Base-by-base conservation (phyloP, 371 early-diverging fungal genomes). In the Parasitella parasitica region DNA sequence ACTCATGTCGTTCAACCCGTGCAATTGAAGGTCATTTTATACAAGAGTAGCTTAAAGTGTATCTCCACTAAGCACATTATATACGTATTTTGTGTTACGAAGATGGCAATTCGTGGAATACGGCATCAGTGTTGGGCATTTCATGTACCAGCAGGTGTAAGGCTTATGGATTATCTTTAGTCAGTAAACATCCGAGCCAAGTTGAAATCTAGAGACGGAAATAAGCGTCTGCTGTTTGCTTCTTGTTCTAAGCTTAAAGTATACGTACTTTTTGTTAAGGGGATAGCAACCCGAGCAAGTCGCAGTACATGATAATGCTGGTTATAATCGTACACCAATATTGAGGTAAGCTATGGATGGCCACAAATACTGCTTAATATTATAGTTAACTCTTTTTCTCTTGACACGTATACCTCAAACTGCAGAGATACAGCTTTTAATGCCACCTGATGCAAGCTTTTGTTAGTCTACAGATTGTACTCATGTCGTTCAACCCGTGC, bases 131-230 rank as follows among this genome's bases (percentile, higher is more conserved):
- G 9, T 24, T 8, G 57, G 34, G 48, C 46, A 46, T 48, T 24
- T 35, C 38, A 63, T 63, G 63, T 52, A 64, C 64, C 64, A 64
- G 54, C 48, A 64, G 54, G 0, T 64, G 59, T 64, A 64, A 58
- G 58, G 37, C 49, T 64, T 64, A 64, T 53, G 58, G 64, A 58
- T 26, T 34, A 36, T 36, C 64, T 64, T 64, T 58, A 48, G 64
- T 30, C 37, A 36, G 58, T 64, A 58, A n/a, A 53, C 58, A 64
- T 24, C 54, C 37, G 64, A 64, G 59, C 64, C 59, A 64, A 58
- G 64, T 53, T 28, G 58, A 64, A 53, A n/a, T 43, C 58, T 64
- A 13, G 5, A 64, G 64, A 57, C 30, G 54, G 57, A 58, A 46
- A 28, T 64, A 58, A 58, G 64, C 64, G 27, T 57, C 64, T 64